These are phyloP conservation scores for Tothia fuscella DNA, from an alignment of 2,329 filamentous ascomycete genomes.

Conservation along the genomic window DNA sequence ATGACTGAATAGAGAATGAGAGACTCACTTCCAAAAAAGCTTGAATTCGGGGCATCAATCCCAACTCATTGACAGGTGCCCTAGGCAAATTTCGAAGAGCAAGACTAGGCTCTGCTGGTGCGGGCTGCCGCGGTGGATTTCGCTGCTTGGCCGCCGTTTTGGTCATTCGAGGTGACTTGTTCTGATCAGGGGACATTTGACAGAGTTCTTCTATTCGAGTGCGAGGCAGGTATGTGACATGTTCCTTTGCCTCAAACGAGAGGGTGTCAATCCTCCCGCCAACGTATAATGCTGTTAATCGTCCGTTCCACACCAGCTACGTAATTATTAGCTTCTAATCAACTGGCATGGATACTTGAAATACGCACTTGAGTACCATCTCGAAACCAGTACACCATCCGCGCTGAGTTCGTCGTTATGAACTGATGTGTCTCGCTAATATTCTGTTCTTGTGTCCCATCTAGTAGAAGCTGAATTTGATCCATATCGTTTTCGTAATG, in stretches of 20 bases:
- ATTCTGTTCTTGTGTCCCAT: conserved; percentile 47
- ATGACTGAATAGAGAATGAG: not conserved
- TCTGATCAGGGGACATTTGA: conserved; percentile 41
- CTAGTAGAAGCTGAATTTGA: conserved; percentile 75
- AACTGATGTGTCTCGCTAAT: conserved; percentile 4
- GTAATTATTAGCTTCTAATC: conserved; percentile 10
- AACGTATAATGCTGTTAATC: conserved; percentile 65
- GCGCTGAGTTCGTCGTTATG: conserved; percentile 51
- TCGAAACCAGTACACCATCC: conserved; percentile 80
- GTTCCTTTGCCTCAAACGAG: conserved; percentile 63
- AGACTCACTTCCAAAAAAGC: conserved; percentile 48
- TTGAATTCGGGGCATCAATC: conserved; percentile 44
- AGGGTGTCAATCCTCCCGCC: conserved; percentile 69
- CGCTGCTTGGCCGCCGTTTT: conserved; percentile 38
- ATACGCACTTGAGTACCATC: conserved; percentile 67
- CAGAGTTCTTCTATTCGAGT: conserved; percentile 39
- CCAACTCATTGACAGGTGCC: conserved; percentile 37
- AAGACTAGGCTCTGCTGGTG: conserved; percentile 29
- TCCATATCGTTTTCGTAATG: conserved; percentile 80
- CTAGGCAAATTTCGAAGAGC: conserved; percentile 33
- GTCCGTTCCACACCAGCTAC: conserved; percentile 66
- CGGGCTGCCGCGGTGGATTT: conserved; percentile 32
- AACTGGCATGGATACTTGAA: not conserved
- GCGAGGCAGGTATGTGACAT: conserved; percentile 76
- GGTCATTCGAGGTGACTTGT: conserved; percentile 43